These are phyloP conservation scores for Emergomyces orientalis DNA, from an alignment of 2,329 filamentous ascomycete species.

Conservation along the genomic window DNA sequence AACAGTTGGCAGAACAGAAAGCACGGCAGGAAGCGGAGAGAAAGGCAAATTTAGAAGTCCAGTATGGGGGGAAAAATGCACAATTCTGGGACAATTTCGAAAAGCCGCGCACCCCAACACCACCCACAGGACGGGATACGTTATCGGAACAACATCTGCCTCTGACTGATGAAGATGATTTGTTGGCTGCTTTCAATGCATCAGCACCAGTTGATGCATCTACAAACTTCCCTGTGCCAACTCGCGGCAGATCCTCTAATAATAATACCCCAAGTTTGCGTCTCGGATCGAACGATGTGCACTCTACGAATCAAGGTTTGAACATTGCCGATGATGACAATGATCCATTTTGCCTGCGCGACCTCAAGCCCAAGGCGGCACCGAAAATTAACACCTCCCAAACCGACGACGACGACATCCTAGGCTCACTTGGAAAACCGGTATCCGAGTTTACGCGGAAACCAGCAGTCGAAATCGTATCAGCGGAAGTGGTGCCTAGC, in stretches of 20 bases:
- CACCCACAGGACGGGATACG: not conserved
- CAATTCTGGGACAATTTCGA: slow-evolving; percentile 70
- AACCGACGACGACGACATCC: slow-evolving; percentile 52
- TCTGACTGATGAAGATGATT: slow-evolving; percentile 45
- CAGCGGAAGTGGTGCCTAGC: not conserved
- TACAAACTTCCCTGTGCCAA: slow-evolving; percentile 48
- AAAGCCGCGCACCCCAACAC: slow-evolving; percentile 34
- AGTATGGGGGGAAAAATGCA: slow-evolving; percentile 60
- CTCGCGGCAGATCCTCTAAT: slow-evolving; percentile 25
- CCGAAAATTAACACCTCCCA: slow-evolving; percentile 35
- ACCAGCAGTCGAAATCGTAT: not conserved
- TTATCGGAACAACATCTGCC: not conserved
- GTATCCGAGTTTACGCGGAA: slow-evolving; percentile 42
- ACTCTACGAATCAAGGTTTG: slow-evolving; percentile 16
- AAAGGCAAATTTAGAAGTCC: slow-evolving; percentile 59
- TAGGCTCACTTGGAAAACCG: slow-evolving; percentile 52
- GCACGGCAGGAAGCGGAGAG: slow-evolving; percentile 64
- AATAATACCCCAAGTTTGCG: slow-evolving; percentile 13
- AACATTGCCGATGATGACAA: slow-evolving; percentile 55
- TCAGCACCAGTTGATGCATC: slow-evolving; percentile 51
- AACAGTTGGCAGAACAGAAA: slow-evolving; percentile 66
- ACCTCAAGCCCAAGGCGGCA: slow-evolving; percentile 42
- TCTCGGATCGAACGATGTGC: slow-evolving; percentile 10
- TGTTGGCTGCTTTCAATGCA: slow-evolving; percentile 53
- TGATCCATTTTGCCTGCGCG: slow-evolving; percentile 74